These are phyloP conservation scores for Talaromyces sp. DNA, from an alignment of 2,329 filamentous ascomycete genomes.

Conservation along the genomic window DNA sequence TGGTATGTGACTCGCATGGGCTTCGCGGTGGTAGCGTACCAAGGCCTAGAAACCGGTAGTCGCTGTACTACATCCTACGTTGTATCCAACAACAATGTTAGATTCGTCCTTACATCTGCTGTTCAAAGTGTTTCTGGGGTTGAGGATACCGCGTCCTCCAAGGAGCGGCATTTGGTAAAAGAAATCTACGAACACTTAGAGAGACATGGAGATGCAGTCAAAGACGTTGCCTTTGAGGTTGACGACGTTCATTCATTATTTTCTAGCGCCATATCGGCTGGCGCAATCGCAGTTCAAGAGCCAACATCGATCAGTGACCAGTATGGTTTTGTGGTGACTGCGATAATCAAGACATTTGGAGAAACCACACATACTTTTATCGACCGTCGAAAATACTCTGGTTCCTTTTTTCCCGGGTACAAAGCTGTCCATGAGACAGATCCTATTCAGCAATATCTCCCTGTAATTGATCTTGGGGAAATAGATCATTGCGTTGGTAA, in stretches of 20 bases:
- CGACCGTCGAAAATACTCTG: slow-evolving; percentile 60
- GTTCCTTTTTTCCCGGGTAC: slow-evolving; percentile 74
- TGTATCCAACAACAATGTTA: slow-evolving; percentile 67
- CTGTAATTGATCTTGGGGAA: slow-evolving; percentile 60
- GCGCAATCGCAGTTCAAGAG: slow-evolving; percentile 58
- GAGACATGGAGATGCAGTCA: slow-evolving; percentile 81
- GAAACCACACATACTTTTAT: slow-evolving; percentile 87
- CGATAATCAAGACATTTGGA: slow-evolving; percentile 77
- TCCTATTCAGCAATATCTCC: slow-evolving; percentile 44
- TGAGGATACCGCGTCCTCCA: slow-evolving; percentile 50
- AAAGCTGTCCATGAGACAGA: slow-evolving; percentile 44
- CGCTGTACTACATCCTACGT: slow-evolving; percentile 74
- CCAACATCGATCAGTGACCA: slow-evolving; percentile 53
- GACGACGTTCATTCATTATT: slow-evolving; percentile 74
- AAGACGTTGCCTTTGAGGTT: slow-evolving; percentile 86
- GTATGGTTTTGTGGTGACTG: slow-evolving; percentile 59
- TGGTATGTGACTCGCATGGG: slow-evolving; percentile 81
- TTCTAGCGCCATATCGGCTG: slow-evolving; percentile 59
- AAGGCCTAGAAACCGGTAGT: slow-evolving; percentile 78
- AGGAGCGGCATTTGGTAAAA: slow-evolving; percentile 57
- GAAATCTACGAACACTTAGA: slow-evolving; percentile 76
- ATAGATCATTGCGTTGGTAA: slow-evolving; percentile 96
- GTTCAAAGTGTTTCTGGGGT: slow-evolving; percentile 52
- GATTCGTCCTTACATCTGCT: slow-evolving; percentile 79
- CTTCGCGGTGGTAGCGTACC: slow-evolving; percentile 72